Evolutionary conservation across 2,329 filamentous ascomycete genomes (phyloP), one percentile per base, ranked within the genome.

Genomic region (Aspergillus sp.): DNA sequence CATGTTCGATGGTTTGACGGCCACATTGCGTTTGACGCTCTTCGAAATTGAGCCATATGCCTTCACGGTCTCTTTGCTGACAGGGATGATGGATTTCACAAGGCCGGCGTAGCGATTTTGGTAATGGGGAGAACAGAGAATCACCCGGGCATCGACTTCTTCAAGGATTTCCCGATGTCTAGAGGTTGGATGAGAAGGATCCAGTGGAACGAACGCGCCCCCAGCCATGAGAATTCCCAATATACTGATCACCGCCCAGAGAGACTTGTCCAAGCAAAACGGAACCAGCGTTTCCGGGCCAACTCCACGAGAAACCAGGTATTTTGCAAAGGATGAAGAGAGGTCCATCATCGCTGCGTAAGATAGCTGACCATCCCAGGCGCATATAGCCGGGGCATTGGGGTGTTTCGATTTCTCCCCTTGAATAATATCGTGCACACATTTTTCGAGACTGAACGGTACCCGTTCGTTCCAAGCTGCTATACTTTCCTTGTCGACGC

Each of bases 291-390:
- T 62, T 17, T 70, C 68, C 8, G 63, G 65, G 1, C 64, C 65
- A 49, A 69, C 60, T n/a, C 67, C 67, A 26, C 61, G 66, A 44
- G 61, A 67, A 16, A 52, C 57, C 9, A 70, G 55, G 36, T 69
- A 70, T 4, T 57, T 57, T 14, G 65, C 65, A 24, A 70, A 69
- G 2, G 59, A 61, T 1, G 65, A 64, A 14, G 68, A 62, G n/a
- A 64, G 50, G 1, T 60, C 42, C 51, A 62, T 61, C 45, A 71
- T 61, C 32, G 70, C 63, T 30, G 47, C 52, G 46, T 73, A 73
- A 1, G 66, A 62, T 4, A 73, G 58, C 11, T 63, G 49, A 8
- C 68, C 67, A 58, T 72, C 69, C 69, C 68, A 71, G 2, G 69
- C 69, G 45, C 61, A 63, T 3, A 73, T 62, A 22, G 70, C 70